Evolutionary conservation across 192 early-diverging fungal genomes (phyloP), one percentile per base, ranked within the genome.

Genomic region (Entomortierella lignicola): DNA sequence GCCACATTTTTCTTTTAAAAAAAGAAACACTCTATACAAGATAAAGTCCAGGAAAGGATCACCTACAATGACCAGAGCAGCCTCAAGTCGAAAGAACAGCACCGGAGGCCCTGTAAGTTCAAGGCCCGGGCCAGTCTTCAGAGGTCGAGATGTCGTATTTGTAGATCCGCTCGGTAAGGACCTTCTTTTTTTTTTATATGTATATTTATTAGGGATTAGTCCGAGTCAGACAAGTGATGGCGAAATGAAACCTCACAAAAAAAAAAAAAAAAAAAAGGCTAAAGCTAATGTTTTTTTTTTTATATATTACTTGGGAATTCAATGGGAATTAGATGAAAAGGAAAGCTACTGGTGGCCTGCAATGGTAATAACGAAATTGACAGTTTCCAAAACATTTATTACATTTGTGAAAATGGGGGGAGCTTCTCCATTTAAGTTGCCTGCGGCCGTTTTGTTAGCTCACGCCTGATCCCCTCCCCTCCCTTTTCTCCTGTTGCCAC

Each of bases 271-370:
- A n/a, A n/a, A n/a, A 32, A 56, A 31, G 29, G 18, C n/a, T 18
- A 56, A 56, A 29, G 54, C 15, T 55, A 30, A 30, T 55, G 26
- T 39, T 12, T 58, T 37, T 12, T 58, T 39, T 12, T 58, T 37
- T 12, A 39, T 39, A 0, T 25, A 27, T 3, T n/a, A 53, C 41
- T 69, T 11, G 34, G 10, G 10, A 37, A 37, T n/a, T n/a, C n/a
- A n/a, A n/a, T n/a, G n/a, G n/a, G n/a, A 37, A 27, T 44, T 69
- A 79, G 75, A 79, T 79, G 75, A 79, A 29, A 79, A 69, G 61
- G 67, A 69, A 52, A 64, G 60, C 43, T 79, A 79, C 61, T 79
- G 75, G 75, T 79, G 75, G 75, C 75, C 75, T 21, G 75, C 75
- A 34, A 79, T 79, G 75, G 75, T 79, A 79, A 79, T 48, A 42